Conservation (phyloP, 2,329 filamentous ascomycete species). For the Penicillium sp. region DNA sequence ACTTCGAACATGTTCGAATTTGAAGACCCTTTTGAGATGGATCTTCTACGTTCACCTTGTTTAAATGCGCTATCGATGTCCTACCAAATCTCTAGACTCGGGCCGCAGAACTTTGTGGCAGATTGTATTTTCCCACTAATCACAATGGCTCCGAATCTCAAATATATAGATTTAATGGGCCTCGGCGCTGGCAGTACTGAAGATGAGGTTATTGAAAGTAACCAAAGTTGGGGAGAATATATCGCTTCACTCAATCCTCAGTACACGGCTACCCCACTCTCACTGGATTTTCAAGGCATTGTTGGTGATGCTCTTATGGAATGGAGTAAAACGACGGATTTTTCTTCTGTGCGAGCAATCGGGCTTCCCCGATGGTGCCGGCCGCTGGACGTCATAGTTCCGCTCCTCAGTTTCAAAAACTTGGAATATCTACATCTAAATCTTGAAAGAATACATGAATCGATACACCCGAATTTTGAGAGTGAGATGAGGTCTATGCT, state of each 20-base stretch:
- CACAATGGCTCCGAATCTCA: conserved; percentile 4
- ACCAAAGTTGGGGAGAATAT: not conserved
- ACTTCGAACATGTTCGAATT: not conserved
- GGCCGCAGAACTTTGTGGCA: not conserved
- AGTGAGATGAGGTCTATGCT: not conserved
- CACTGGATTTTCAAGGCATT: not conserved
- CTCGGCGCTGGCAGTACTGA: too few relatives aligned
- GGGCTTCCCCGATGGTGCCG: not conserved
- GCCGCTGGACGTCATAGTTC: not conserved
- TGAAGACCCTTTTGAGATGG: conserved; percentile 1
- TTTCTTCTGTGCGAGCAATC: conserved; percentile 2
- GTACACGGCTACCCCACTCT: not conserved
- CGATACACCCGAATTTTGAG: not conserved
- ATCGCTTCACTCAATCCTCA: not conserved
- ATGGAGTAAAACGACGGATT: not conserved
- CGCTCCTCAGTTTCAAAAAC: not conserved
- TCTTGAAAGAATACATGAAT: not conserved
- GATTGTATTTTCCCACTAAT: not conserved
- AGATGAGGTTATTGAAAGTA: not conserved
- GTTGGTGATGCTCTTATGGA: not conserved
- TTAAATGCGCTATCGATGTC: not conserved
- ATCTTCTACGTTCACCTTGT: not conserved
- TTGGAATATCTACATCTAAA: conserved; percentile 5
- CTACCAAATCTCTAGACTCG: not conserved
- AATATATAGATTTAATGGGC: not conserved